phyloP scores from a whole-genome alignment of 306 rosid species.

The Bauhinia variegata region DNA sequence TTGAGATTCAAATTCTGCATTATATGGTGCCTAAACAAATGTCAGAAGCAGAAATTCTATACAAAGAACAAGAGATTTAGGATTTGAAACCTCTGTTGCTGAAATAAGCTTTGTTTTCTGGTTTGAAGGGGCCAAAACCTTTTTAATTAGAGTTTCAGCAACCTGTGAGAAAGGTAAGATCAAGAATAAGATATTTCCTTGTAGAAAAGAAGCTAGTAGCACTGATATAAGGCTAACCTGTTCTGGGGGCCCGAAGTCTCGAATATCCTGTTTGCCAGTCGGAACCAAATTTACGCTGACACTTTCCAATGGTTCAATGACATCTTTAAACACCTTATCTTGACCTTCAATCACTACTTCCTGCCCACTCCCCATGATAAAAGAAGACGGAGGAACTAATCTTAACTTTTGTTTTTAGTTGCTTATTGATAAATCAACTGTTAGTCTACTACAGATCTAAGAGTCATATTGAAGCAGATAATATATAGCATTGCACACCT shows the following conservation, averaged over 20 bases:
- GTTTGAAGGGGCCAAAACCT: slow-evolving; percentile 81
- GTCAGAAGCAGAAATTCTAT: background rate
- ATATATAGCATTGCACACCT: slow-evolving; percentile 54
- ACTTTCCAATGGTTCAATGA: slow-evolving; percentile 86
- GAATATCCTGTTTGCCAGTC: slow-evolving; percentile 75
- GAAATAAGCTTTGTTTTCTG: slow-evolving; percentile 89
- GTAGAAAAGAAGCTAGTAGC: slow-evolving; percentile 13
- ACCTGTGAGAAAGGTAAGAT: slow-evolving; percentile 52
- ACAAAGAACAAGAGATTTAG: background rate
- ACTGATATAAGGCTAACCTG: slow-evolving; percentile 51
- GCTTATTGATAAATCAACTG: slow-evolving; percentile 29
- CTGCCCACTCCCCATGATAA: slow-evolving; percentile 56
- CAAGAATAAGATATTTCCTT: slow-evolving; percentile 2
- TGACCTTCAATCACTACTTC: slow-evolving; percentile 86
- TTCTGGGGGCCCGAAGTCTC: slow-evolving; percentile 82
- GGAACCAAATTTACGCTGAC: slow-evolving; percentile 77
- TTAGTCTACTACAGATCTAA: slow-evolving; percentile 30
- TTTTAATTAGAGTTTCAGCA: slow-evolving; percentile 77
- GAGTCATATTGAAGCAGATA: slow-evolving; percentile 23
- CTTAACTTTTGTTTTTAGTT: slow-evolving; percentile 32
- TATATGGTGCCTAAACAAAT: slow-evolving; percentile 20
- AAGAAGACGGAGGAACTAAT: slow-evolving; percentile 31
- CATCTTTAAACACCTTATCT: slow-evolving; percentile 98
- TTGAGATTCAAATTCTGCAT: background rate
- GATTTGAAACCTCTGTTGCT: slow-evolving; percentile 75